A percentile compares a stretch with the other conserved stretches of the same genome.
Evolutionary conservation across 768 basidiomycete genomes (phyloP).

Genomic region (Hemileccinum rubropunctum): DNA sequence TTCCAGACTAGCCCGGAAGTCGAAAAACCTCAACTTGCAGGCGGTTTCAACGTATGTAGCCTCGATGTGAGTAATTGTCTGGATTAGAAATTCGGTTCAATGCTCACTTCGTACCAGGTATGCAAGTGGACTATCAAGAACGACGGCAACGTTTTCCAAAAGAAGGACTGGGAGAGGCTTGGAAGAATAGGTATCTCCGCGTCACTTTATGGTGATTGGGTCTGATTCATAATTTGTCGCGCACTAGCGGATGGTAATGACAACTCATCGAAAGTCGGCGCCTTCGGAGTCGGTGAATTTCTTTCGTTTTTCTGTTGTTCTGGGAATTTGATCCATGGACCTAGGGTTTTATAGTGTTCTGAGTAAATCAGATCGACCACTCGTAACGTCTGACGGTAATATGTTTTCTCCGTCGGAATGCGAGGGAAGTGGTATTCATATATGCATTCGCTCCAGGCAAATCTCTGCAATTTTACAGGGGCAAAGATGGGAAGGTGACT

Average conservation of each 20-base stretch:
- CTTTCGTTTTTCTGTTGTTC: neutral
- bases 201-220: neutral
- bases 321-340: neutral
- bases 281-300: constrained; percentile 16
- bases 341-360: constrained; percentile 19
- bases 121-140: constrained; percentile 15
- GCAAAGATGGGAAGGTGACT: constrained; percentile 9
- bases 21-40: neutral
- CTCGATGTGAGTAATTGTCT: neutral
- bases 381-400: constrained; percentile 12
- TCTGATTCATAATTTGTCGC: neutral
- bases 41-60: neutral
- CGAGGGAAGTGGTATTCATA: no score
- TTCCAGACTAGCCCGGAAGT: constrained; percentile 30
- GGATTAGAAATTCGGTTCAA: neutral
- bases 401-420: no score
- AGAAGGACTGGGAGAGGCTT: constrained; percentile 13
- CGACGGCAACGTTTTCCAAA: neutral
- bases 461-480: constrained; percentile 11
- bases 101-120: constrained; percentile 2
- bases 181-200: constrained; percentile 14
- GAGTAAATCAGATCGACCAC: constrained; percentile 15
- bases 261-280: constrained; percentile 12
- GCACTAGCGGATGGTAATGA: constrained; percentile 13
- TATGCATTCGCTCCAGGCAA: constrained; percentile 3